These are phyloP conservation scores for Salix exigua DNA, from an alignment of 345 rosid species.

Conservation along the genomic window DNA sequence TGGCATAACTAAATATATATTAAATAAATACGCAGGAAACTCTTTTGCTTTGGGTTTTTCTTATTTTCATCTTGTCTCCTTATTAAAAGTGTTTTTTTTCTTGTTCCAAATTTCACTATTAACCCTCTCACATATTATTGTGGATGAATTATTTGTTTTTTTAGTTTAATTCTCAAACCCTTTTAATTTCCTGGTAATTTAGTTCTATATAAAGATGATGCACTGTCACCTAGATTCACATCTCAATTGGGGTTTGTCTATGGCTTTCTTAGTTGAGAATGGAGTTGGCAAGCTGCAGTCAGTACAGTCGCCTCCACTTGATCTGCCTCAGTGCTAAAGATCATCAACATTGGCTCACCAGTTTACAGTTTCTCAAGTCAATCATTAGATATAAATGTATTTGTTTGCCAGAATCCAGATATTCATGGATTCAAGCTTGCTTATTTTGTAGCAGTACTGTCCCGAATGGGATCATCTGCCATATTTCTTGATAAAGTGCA, in stretches of 20 bases:
- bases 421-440: not conserved
- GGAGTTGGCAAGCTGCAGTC: slow-evolving; percentile 65
- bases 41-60: no score
- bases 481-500: slow-evolving; percentile 7
- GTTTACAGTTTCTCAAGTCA: not conserved
- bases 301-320: slow-evolving; percentile 78
- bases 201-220: no score
- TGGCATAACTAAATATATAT: no score
- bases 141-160: no score
- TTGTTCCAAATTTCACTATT: no score
- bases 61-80: no score
- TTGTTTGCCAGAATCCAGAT: not conserved
- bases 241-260: slow-evolving; percentile 61
- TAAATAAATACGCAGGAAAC: no score
- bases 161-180: no score
- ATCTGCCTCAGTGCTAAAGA: slow-evolving; percentile 71
- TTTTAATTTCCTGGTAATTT: no score
- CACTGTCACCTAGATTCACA: slow-evolving; percentile 85
- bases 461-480: slow-evolving; percentile 7
- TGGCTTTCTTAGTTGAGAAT: slow-evolving; percentile 64
- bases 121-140: no score
- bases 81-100: no score
- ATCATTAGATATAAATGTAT: not conserved
- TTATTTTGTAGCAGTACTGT: not conserved
- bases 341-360: slow-evolving; percentile 4